Conservation (phyloP, 371 early-diverging fungal species). For the Coemansia sp. region DNA sequence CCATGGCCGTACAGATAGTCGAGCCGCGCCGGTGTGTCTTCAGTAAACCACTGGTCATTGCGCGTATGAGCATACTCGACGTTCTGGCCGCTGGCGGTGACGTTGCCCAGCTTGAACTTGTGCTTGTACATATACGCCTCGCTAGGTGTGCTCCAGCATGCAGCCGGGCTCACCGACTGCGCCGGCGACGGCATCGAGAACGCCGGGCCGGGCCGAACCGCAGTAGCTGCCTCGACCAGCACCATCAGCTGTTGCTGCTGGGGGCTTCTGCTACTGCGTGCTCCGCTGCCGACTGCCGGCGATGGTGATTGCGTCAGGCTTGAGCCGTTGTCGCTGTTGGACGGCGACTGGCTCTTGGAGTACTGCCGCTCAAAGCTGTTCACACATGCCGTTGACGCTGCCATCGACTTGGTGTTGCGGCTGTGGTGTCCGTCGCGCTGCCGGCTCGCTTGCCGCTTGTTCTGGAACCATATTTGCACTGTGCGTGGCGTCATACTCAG, state of each 20-base stretch:
- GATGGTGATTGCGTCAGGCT: constrained; percentile 5
- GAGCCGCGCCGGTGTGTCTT: constrained; percentile 26
- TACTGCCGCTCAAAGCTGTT: constrained; percentile 16
- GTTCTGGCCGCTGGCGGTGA: constrained; percentile 7
- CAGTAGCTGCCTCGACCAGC: constrained; percentile 31
- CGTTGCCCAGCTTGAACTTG: constrained; percentile 5
- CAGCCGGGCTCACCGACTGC: neutral
- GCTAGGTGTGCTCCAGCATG: neutral
- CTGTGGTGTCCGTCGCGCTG: constrained; percentile 50
- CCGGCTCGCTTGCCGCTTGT: constrained; percentile 68
- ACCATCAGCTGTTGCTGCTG: constrained; percentile 28
- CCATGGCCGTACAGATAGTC: constrained; percentile 33
- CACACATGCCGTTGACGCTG: constrained; percentile 8
- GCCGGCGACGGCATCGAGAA: neutral
- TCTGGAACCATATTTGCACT: constrained; percentile 99
- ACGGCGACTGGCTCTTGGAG: constrained; percentile 31
- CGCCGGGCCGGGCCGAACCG: constrained; percentile 10
- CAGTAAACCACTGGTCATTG: constrained; percentile 42
- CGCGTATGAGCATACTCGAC: constrained; percentile 38
- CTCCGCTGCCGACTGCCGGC: constrained; percentile 1
- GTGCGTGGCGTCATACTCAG: constrained; percentile 88
- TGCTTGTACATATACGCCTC: neutral
- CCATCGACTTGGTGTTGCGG: constrained; percentile 48
- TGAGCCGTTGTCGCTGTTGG: constrained; percentile 5
- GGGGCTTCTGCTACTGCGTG: constrained; percentile 11